Percentiles rank a stretch among this genome's conserved stretches.
Conservation (phyloP, 768 basidiomycete species). For the Termitomyces sp. region DNA sequence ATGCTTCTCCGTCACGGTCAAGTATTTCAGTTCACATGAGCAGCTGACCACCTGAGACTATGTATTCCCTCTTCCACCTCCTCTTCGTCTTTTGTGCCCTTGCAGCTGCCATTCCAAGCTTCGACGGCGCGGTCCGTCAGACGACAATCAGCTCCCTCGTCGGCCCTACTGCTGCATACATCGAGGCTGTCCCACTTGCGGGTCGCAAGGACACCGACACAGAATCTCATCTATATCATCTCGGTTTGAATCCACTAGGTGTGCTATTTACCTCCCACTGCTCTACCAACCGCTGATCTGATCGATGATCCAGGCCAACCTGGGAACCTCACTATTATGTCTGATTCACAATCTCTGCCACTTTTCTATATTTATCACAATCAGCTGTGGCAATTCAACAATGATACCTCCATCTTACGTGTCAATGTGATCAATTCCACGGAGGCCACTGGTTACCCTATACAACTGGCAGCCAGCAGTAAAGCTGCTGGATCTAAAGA, state of each 20-base stretch:
- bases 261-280: neutral
- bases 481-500: conserved; percentile 33
- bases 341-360: conserved; percentile 29
- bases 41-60: neutral
- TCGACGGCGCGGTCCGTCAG: conserved; percentile 26
- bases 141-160: conserved; percentile 36
- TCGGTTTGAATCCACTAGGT: conserved; percentile 30
- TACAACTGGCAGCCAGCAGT: conserved; percentile 41
- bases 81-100: conserved; percentile 17
- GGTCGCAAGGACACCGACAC: conserved; percentile 6
- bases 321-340: conserved; percentile 42
- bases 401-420: conserved; percentile 49
- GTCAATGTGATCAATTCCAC: conserved; percentile 53
- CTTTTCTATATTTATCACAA: conserved; percentile 50
- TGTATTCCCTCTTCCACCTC: conserved; percentile 13
- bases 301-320: conserved; percentile 29
- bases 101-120: conserved; percentile 34
- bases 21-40: conserved; percentile 3
- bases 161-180: conserved; percentile 31
- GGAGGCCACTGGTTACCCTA: conserved; percentile 31
- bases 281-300: neutral
- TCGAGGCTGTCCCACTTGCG: conserved; percentile 29
- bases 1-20: conserved; percentile 22
- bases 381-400: conserved; percentile 48
- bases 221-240: conserved; percentile 19